Base-by-base conservation (phyloP, 1,284 basidiomycete species). In the Pseudozyma tsukubaensis region DNA sequence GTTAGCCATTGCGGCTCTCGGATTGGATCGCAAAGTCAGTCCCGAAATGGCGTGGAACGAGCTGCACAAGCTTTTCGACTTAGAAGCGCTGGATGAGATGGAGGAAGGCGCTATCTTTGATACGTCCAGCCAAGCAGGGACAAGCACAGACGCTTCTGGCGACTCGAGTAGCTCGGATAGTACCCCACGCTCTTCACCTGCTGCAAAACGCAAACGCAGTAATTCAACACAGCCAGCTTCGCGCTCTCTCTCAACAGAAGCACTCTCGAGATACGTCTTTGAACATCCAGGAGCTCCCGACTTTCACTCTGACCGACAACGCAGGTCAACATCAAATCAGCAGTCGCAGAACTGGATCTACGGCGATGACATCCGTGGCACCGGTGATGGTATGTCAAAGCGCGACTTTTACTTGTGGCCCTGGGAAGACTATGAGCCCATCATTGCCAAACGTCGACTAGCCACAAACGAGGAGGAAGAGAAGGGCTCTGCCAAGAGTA, bases 31-130 rank as follows among this genome's bases (percentile, higher is more conserved):
- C 19, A 59, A 49, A 24, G 52, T 79, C 16, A 56, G 19, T 7
- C 43, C 70, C 3, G 47, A 62, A 2, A 69, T 66, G 59, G 44
- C 76, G 21, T 80, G 80, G 78, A 57, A 56, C 24, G 71, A 69
- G 53, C 62, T 82, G 35, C 51, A 62, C 18, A 32, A 57, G 18
- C 72, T 78, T 13, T 82, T 80, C 40, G 77, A 82, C 37, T 52
- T 79, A 8, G 70, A 76, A 6, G 77, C 76, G 9, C 65, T 82
- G 8, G 77, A 82, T 32, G 78, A 81, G 19, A 64, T 81, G 63
- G 72, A 71, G 52, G 72, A 75, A 21, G 54, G 55, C 12, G 67
- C 72, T 44, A 75, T 75, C 54, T 75, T 75, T 39, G 68, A 71
- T 19, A 56, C 68, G 2, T 64, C 60, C 48, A 70, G 65, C 50